Percentiles rank a stretch among this genome's conserved stretches.
These are phyloP conservation scores for Cytospora leucostoma DNA, from an alignment of 2,329 filamentous ascomycete species.

Conservation along the genomic window DNA sequence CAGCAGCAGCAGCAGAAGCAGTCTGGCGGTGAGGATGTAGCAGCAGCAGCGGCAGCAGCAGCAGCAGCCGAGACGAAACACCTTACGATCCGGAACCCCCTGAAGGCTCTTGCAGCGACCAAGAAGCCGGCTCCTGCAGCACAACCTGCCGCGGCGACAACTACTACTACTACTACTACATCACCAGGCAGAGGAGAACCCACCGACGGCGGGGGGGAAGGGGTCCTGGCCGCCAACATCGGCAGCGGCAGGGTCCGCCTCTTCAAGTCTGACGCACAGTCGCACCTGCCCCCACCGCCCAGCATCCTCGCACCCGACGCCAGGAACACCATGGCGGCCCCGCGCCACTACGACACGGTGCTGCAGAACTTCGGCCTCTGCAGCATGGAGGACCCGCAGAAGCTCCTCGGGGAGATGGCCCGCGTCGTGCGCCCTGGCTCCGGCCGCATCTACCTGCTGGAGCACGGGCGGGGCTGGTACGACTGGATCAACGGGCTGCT, in stretches of 20 bases:
- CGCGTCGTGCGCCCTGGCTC: slow-evolving; percentile 52
- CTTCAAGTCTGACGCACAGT: slow-evolving; percentile 37
- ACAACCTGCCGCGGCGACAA: slow-evolving; percentile 10
- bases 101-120: slow-evolving; percentile 33
- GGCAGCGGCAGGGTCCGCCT: slow-evolving; percentile 32
- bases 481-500: slow-evolving; percentile 57
- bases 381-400: slow-evolving; percentile 59
- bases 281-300: slow-evolving; percentile 30
- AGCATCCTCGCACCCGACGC: slow-evolving; percentile 28
- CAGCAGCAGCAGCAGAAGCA: slow-evolving; percentile 30
- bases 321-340: slow-evolving; percentile 30
- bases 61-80: slow-evolving; percentile 4
- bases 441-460: slow-evolving; percentile 62
- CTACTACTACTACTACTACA: no score
- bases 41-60: not conserved
- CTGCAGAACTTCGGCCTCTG: slow-evolving; percentile 67
- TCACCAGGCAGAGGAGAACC: not conserved
- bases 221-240: slow-evolving; percentile 28
- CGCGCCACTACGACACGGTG: slow-evolving; percentile 59
- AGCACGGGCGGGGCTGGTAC: slow-evolving; percentile 62
- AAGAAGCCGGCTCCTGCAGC: slow-evolving; percentile 24
- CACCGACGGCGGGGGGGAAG: not conserved
- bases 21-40: not conserved
- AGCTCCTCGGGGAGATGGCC: slow-evolving; percentile 56
- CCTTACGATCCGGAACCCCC: slow-evolving; percentile 9